These are phyloP conservation scores for Mucor plumbeus DNA, from an alignment of 371 early-diverging fungal genomes.

Conservation along the genomic window DNA sequence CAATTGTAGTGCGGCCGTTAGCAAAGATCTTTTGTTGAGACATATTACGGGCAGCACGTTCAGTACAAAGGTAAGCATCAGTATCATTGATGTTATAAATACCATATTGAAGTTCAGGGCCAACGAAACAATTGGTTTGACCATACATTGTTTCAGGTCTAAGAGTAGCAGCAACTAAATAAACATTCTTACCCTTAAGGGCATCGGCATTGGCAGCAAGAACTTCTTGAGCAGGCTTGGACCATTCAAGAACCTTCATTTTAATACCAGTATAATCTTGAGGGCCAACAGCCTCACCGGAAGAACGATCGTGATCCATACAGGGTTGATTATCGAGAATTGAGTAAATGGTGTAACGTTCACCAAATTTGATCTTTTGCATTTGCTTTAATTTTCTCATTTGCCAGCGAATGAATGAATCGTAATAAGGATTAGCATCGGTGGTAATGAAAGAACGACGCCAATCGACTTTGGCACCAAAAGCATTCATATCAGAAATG, in stretches of 20 bases:
- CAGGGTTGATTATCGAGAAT: constrained; percentile 98
- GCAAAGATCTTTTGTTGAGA: constrained; percentile 86
- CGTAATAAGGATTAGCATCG: constrained; percentile 99
- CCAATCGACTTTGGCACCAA: constrained; percentile 98
- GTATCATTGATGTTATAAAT: constrained; percentile 77
- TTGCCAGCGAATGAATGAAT: constrained; percentile 99
- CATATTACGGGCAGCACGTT: constrained; percentile 97
- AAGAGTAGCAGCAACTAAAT: constrained; percentile 96
- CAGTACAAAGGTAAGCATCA: constrained; percentile 89
- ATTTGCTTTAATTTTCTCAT: constrained; percentile 90
- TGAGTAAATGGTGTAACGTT: constrained; percentile 99
- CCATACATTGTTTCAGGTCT: constrained; percentile 99
- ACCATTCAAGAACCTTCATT: constrained; percentile 80
- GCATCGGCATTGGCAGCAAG: constrained; percentile 54
- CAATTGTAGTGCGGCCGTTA: constrained; percentile 37
- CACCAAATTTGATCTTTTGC: constrained; percentile 96
- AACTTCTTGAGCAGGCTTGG: constrained; percentile 56
- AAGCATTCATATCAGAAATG: constrained; percentile 79
- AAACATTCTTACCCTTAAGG: constrained; percentile 79
- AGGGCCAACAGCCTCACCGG: constrained; percentile 98
- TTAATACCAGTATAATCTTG: constrained; percentile 97
- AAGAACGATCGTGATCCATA: constrained; percentile 99
- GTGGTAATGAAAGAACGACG: constrained; percentile 99
- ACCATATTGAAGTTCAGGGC: constrained; percentile 90
- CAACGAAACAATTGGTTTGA: constrained; percentile 98